These are phyloP conservation scores for Amanita rubescens DNA, from an alignment of 768 basidiomycete species.

Conservation along the genomic window DNA sequence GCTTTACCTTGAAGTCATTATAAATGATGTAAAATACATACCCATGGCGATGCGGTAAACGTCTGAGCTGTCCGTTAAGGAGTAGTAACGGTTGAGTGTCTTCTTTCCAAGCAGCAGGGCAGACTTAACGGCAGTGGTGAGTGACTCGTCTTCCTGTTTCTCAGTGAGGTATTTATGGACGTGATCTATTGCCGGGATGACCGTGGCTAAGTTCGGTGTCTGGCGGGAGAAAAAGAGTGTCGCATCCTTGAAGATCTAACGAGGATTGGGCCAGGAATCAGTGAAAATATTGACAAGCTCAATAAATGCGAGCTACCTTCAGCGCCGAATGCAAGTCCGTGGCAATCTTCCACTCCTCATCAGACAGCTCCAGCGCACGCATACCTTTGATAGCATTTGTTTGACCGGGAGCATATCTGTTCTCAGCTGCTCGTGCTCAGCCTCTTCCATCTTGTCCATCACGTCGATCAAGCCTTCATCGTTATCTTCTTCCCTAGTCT, in stretches of 20 bases:
- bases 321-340: background rate
- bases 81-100: no score
- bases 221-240: background rate
- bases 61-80: background rate
- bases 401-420: background rate
- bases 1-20: no score
- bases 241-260: background rate
- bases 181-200: background rate
- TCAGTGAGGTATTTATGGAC: no score
- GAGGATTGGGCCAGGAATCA: no score
- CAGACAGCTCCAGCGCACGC: background rate
- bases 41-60: background rate
- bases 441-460: constrained; percentile 12
- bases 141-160: no score
- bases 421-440: background rate
- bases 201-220: background rate
- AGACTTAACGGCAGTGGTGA: no score
- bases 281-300: no score
- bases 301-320: no score
- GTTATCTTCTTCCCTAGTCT: constrained; percentile 11
- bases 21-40: no score
- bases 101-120: background rate
- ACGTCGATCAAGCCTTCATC: constrained; percentile 20
- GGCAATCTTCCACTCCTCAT: background rate
- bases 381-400: background rate